Conservation (phyloP, 176 grass and related monocot genomes). For the Zoysia japonica region DNA sequence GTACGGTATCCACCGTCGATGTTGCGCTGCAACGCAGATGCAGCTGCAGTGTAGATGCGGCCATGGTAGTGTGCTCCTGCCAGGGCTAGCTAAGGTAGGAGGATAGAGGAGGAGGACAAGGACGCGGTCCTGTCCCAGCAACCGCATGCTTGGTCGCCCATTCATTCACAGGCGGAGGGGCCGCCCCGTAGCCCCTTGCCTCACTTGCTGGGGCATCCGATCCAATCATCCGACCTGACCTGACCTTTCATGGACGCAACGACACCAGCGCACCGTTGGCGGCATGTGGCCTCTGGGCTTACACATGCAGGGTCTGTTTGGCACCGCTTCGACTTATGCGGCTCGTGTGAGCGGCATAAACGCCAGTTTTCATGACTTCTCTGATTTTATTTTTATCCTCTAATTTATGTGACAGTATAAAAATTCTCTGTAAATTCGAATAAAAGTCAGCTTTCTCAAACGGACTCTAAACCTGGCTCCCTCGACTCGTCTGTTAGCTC, state of each 20-base stretch:
- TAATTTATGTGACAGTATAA: too few relatives aligned
- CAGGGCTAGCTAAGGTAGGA: too few relatives aligned
- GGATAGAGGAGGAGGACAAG: conserved; percentile 19
- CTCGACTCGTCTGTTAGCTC: too few relatives aligned
- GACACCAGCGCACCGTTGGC: neutral
- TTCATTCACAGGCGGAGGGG: neutral
- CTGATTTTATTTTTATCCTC: too few relatives aligned
- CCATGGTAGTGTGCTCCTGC: neutral
- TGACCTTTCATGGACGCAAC: neutral
- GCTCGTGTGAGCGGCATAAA: too few relatives aligned
- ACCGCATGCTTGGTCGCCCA: conserved; percentile 28
- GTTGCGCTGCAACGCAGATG: too few relatives aligned
- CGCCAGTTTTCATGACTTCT: too few relatives aligned
- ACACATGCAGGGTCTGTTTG: neutral
- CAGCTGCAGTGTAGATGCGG: too few relatives aligned
- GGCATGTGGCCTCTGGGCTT: conserved; percentile 28
- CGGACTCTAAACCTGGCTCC: too few relatives aligned
- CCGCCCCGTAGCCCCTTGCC: neutral
- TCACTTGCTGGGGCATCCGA: conserved; percentile 35
- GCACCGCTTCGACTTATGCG: too few relatives aligned
- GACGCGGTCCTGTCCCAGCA: conserved; percentile 4
- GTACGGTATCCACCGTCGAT: neutral
- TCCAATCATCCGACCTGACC: conserved; percentile 15
- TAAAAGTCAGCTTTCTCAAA: too few relatives aligned
- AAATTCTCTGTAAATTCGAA: too few relatives aligned